phyloP scores from a whole-genome alignment of 2,329 filamentous ascomycete genomes.

The Tolypocladium sp. region DNA sequence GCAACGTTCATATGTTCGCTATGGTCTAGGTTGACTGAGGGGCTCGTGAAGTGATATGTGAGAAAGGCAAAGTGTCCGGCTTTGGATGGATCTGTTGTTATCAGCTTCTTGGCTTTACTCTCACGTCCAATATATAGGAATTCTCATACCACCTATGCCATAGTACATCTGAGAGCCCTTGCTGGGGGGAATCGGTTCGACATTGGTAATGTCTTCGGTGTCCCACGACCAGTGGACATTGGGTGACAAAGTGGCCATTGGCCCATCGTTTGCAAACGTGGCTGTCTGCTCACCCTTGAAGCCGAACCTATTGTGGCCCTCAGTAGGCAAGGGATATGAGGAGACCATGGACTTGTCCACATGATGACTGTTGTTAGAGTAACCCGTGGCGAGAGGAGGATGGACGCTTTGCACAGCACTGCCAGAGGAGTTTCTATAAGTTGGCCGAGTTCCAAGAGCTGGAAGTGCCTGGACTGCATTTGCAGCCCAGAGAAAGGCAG shows the following conservation, averaged over 20 bases:
- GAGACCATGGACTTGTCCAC: neutral
- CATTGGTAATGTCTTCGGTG: conserved; percentile 10
- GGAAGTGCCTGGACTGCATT: neutral
- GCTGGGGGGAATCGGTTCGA: conserved; percentile 12
- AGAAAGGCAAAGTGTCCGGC: conserved; percentile 15
- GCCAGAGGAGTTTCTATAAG: neutral
- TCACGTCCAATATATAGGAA: conserved; percentile 1
- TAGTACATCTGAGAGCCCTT: conserved; percentile 15
- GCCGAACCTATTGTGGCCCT: neutral
- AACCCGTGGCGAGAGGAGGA: neutral
- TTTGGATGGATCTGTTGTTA: conserved; percentile 9
- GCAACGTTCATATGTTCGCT: conserved; percentile 9
- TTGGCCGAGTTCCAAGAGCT: neutral
- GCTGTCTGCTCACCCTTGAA: neutral
- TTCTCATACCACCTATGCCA: conserved; percentile 3
- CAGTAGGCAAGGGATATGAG: neutral
- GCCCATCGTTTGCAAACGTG: conserved; percentile 1
- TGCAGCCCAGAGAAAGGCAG: neutral
- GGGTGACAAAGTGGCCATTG: conserved; percentile 1
- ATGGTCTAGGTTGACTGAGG: conserved; percentile 21
- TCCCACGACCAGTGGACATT: conserved; percentile 15
- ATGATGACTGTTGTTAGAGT: neutral
- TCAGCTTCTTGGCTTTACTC: neutral
- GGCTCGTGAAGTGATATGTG: conserved; percentile 15
- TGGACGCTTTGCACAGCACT: neutral